These are phyloP conservation scores for Peronospora belbahrii DNA, from an alignment of 352 stramenopile species.

Conservation along the genomic window DNA sequence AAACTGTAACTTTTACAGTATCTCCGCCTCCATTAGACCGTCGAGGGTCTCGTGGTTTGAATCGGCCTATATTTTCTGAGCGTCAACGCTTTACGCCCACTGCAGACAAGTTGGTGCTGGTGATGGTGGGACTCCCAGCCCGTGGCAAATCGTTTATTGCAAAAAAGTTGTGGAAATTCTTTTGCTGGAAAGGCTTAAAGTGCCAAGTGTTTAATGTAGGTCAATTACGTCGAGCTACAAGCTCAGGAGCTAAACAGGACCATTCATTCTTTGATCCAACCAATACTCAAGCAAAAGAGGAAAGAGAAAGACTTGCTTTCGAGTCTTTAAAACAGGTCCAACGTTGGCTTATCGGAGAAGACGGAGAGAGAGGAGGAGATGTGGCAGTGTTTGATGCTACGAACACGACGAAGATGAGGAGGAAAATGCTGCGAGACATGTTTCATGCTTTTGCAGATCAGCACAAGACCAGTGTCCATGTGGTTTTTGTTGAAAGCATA, in stretches of 20 bases:
- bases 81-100: conserved; percentile 71
- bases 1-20: conserved; percentile 35
- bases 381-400: conserved; percentile 89
- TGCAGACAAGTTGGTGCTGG: conserved; percentile 91
- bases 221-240: conserved; percentile 86
- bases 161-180: conserved; percentile 84
- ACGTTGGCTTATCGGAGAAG: conserved; percentile 42
- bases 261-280: conserved; percentile 91
- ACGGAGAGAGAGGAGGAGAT: conserved; percentile 42
- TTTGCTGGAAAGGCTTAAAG: conserved; percentile 75
- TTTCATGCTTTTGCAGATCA: conserved; percentile 48
- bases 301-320: conserved; percentile 77
- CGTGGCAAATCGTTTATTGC: conserved; percentile 95
- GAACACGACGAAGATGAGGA: conserved; percentile 74
- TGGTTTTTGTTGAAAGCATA: conserved; percentile 92
- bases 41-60: conserved; percentile 21
- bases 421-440: conserved; percentile 46
- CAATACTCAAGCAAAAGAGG: conserved; percentile 66
- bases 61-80: conserved; percentile 49
- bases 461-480: conserved; percentile 70
- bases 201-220: conserved; percentile 92
- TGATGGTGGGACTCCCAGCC: conserved; percentile 92
- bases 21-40: conserved; percentile 14
- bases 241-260: conserved; percentile 50
- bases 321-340: conserved; percentile 63